Evolutionary conservation across 495 filamentous ascomycete genomes (phyloP).

Genomic region (Hypoxylon fragiforme): DNA sequence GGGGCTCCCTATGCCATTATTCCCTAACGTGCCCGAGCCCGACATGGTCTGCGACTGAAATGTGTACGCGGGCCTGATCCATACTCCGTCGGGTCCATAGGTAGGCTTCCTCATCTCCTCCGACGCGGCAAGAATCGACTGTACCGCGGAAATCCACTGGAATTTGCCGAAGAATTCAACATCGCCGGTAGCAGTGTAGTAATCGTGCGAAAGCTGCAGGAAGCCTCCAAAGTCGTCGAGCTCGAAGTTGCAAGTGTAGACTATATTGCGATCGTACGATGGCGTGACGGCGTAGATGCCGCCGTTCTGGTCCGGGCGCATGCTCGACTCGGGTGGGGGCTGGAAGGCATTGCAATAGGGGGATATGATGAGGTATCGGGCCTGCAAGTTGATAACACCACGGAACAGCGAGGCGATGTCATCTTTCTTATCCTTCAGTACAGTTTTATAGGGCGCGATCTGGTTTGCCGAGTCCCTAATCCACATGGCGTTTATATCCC

Average conservation of each 20-base stretch:
- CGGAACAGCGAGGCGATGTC: constrained; percentile 62
- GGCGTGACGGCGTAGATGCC: constrained; percentile 53
- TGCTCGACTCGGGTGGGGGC: constrained; percentile 57
- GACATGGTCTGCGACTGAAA: constrained; percentile 62
- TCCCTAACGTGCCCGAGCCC: constrained; percentile 62
- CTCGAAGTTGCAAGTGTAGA: constrained; percentile 69
- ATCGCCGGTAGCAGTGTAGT: constrained; percentile 59
- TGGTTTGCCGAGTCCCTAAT: constrained; percentile 66
- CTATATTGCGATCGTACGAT: constrained; percentile 51
- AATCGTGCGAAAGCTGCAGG: constrained; percentile 61
- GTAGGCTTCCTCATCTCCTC: constrained; percentile 63
- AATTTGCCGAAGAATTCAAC: constrained; percentile 62
- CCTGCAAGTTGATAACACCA: constrained; percentile 62
- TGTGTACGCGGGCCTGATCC: constrained; percentile 56
- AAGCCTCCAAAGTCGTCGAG: constrained; percentile 65
- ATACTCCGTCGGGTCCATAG: constrained; percentile 57
- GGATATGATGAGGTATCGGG: constrained; percentile 58
- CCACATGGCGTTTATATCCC: constrained; percentile 71
- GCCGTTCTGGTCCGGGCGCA: constrained; percentile 51
- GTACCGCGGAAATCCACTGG: constrained; percentile 60
- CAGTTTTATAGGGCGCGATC: constrained; percentile 60
- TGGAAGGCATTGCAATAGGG: constrained; percentile 68
- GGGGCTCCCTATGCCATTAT: constrained; percentile 64
- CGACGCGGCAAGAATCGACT: constrained; percentile 57
- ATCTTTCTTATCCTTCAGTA: constrained; percentile 54